Evolutionary conservation across 306 rosid species (phyloP).

Genomic region (Rubus parviflorus): DNA sequence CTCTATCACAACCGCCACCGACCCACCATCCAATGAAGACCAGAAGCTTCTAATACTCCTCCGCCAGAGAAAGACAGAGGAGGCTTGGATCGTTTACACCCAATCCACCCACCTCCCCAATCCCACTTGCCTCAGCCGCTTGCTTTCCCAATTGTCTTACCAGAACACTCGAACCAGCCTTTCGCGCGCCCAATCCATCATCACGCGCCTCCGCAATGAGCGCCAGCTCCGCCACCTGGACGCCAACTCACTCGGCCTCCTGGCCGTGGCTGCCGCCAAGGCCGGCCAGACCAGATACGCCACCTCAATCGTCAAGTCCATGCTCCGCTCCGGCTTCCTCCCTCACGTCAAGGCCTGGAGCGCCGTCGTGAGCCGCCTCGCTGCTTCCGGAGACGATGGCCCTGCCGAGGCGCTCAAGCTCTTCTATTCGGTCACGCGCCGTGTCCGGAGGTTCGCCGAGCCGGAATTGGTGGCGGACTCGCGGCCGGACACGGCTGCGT

Average conservation of each 20-base stretch:
- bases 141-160: constrained; percentile 70
- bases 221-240: constrained; percentile 91
- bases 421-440: constrained; percentile 55
- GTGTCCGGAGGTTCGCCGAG: constrained; percentile 48
- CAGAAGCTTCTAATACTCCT: constrained; percentile 60
- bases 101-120: constrained; percentile 56
- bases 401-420: constrained; percentile 63
- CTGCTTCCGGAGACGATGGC: constrained; percentile 56
- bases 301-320: constrained; percentile 77
- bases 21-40: constrained; percentile 38
- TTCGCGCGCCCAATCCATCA: constrained; percentile 84
- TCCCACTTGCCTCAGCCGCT: constrained; percentile 82
- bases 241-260: constrained; percentile 84
- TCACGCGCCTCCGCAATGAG: constrained; percentile 92
- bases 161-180: constrained; percentile 52
- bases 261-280: constrained; percentile 74
- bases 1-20: constrained; percentile 33
- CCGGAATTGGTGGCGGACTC: constrained; percentile 51
- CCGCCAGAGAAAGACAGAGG: constrained; percentile 79
- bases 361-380: constrained; percentile 79
- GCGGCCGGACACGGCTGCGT: constrained; percentile 80
- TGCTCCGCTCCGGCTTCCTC: constrained; percentile 96
- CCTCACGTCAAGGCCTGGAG: constrained; percentile 98
- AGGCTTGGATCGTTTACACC: constrained; percentile 74
- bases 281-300: constrained; percentile 79